phyloP scores from a whole-genome alignment of 2,329 filamentous ascomycete species.

The Arachnomyces sp. region DNA sequence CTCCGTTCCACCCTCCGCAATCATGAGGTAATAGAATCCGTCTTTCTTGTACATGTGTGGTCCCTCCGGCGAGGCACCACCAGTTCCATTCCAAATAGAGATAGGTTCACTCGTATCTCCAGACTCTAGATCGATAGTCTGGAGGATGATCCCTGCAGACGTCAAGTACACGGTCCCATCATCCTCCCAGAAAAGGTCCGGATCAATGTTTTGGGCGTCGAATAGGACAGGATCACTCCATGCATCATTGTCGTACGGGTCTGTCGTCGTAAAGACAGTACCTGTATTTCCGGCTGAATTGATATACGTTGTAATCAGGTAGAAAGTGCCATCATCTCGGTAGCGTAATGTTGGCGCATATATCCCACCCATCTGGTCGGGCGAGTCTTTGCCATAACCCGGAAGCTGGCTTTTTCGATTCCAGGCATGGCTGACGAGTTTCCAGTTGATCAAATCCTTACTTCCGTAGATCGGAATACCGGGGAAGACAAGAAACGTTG shows the following conservation, averaged over 20 bases:
- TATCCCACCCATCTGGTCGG: neutral
- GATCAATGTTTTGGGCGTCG: conserved; percentile 35
- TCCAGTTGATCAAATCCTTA: conserved; percentile 47
- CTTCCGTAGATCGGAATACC: conserved; percentile 48
- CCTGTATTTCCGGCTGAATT: no score
- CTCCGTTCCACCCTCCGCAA: conserved; percentile 45
- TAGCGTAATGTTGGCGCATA: no score
- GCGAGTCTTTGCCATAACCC: conserved; percentile 15
- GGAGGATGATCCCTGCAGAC: conserved; percentile 12
- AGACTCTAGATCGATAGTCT: conserved; percentile 12
- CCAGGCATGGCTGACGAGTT: conserved; percentile 34
- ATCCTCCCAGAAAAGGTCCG: conserved; percentile 41
- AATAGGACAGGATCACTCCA: conserved; percentile 39
- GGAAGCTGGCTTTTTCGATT: conserved; percentile 35
- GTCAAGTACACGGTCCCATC: conserved; percentile 31
- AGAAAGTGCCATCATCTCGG: no score
- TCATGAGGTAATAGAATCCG: conserved; percentile 44
- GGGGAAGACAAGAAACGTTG: conserved; percentile 47
- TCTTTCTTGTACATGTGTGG: conserved; percentile 46
- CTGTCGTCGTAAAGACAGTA: no score
- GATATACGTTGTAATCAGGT: no score
- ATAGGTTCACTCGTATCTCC: conserved; percentile 9
- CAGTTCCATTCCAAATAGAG: conserved; percentile 37
- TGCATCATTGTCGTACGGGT: conserved; percentile 12
- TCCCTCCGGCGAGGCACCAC: conserved; percentile 41